Evolutionary conservation across 2,329 filamentous ascomycete species (phyloP).

Genomic region (Ceratocystis cubensis): DNA sequence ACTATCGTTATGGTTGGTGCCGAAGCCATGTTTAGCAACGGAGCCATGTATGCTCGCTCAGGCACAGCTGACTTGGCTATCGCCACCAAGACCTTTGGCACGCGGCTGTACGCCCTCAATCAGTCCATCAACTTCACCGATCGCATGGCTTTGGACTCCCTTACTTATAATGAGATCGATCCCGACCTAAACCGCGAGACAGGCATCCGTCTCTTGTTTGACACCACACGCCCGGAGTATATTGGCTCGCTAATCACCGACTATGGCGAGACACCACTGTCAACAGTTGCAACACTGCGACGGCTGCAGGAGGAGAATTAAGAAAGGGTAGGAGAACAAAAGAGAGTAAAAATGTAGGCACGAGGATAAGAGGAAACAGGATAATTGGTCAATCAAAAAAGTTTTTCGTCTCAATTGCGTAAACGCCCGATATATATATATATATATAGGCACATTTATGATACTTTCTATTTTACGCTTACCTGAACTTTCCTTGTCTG

Average conservation of each 20-base stretch:
- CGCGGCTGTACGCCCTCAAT: conserved; percentile 78
- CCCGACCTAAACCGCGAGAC: conserved; percentile 51
- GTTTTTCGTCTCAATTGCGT: background rate
- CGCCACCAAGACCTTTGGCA: conserved; percentile 60
- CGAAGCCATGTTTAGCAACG: conserved; percentile 92
- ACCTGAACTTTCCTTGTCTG: background rate
- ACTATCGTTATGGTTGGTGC: conserved; percentile 78
- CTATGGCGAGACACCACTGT: conserved; percentile 43
- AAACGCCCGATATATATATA: background rate
- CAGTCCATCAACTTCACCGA: conserved; percentile 86
- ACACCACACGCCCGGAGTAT: conserved; percentile 78
- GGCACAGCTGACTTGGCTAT: conserved; percentile 82
- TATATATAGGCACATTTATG: background rate
- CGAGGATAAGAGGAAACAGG: background rate
- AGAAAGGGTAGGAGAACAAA: background rate
- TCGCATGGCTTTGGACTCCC: conserved; percentile 80
- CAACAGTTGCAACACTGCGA: conserved; percentile 20
- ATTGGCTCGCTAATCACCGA: conserved; percentile 86
- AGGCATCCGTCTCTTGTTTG: conserved; percentile 62
- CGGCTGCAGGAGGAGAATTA: conserved; percentile 22
- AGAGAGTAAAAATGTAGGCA: background rate
- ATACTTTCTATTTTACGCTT: background rate
- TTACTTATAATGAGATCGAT: conserved; percentile 87
- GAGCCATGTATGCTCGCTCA: conserved; percentile 72
- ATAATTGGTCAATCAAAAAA: conserved; percentile 3